Conservation (phyloP, 208 protist genomes). For the Trypanosoma platydactyli region DNA sequence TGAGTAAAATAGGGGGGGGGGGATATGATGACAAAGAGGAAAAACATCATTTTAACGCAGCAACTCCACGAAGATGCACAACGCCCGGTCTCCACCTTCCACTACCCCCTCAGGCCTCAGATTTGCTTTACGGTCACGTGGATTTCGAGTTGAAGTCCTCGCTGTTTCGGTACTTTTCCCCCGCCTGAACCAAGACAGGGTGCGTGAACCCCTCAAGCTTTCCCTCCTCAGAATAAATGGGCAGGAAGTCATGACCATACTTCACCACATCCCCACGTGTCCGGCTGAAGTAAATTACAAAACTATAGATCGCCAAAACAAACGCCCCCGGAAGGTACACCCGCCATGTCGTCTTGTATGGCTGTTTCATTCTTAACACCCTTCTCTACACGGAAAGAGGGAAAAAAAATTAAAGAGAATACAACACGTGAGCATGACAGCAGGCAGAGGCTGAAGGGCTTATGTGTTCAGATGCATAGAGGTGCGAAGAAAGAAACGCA, state of each 20-base stretch:
- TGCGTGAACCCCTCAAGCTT: constrained; percentile 89
- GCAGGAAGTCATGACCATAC: constrained; percentile 83
- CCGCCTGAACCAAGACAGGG: constrained; percentile 76
- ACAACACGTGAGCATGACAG: constrained; percentile 10
- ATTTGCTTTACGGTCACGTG: not conserved
- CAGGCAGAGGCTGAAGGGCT: constrained; percentile 6
- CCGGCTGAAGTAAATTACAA: constrained; percentile 70
- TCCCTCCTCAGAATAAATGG: constrained; percentile 86
- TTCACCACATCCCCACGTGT: constrained; percentile 66
- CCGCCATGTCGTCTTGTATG: constrained; percentile 74
- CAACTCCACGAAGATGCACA: not conserved
- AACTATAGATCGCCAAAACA: constrained; percentile 61
- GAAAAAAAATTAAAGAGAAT: constrained; percentile 16
- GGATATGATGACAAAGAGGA: not conserved
- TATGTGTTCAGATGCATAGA: constrained; percentile 6
- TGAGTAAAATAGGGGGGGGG: not conserved
- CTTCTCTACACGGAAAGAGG: not conserved
- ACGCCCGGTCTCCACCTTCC: not conserved
- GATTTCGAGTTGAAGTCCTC: constrained; percentile 37
- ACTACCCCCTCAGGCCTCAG: not conserved
- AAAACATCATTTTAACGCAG: not conserved
- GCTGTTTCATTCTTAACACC: constrained; percentile 49
- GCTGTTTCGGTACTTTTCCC: constrained; percentile 66
- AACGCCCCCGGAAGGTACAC: constrained; percentile 81
- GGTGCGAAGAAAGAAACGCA: constrained; percentile 11